Base-by-base conservation (phyloP, 2,329 filamentous ascomycete species). In the Sporothrix variecibatus region DNA sequence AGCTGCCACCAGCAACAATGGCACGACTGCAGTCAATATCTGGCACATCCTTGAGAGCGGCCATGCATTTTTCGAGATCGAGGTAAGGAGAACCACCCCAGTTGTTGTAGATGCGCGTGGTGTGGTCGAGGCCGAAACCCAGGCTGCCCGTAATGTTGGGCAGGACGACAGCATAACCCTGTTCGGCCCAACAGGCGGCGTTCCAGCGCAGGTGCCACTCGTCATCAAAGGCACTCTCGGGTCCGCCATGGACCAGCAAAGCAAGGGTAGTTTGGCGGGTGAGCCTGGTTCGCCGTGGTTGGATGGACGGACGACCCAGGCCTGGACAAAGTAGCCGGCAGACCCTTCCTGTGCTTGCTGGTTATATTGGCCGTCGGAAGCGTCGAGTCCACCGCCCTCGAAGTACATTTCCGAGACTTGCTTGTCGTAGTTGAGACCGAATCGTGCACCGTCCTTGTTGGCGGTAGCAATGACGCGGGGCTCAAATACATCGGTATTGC, bases 111-210 rank as follows among this genome's bases (percentile, higher is more conserved):
- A 90, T 85, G 73, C 76, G 78, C 53, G 79, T 76, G 1, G 79
- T 75, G 49, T 84, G 82, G 0, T 81, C 81, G 9, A 79, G 82
- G 0, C 89, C 89, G 74, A 88, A 91, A 0, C 88, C 87, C 2
- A 84, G 85, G 73, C 87, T 89, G 26, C 88, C 89, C 0, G 87
- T 87, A 1, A 89, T 86, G 76, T 90, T 90, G 3, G 89, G 89
- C 6, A 85, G 82, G n/a, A 91, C 82, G 1, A 90, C 85, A 11
- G 90, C 82, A 75, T 90, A 91, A 9, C 89, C 89, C 78, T 90
- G 87, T 77, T 90, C 87, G 3, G 88, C 89, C 81, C 88, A 90
- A 2, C 88, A 81, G 0, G 85, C 85, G 0, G 84, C 82, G 75
- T 90, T 89, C 85, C 85, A 88, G 76, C 74, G 51, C 62, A 34